These are phyloP conservation scores for Taxillus chinensis DNA, from an alignment of 164 flowering plant species.

Conservation along the genomic window DNA sequence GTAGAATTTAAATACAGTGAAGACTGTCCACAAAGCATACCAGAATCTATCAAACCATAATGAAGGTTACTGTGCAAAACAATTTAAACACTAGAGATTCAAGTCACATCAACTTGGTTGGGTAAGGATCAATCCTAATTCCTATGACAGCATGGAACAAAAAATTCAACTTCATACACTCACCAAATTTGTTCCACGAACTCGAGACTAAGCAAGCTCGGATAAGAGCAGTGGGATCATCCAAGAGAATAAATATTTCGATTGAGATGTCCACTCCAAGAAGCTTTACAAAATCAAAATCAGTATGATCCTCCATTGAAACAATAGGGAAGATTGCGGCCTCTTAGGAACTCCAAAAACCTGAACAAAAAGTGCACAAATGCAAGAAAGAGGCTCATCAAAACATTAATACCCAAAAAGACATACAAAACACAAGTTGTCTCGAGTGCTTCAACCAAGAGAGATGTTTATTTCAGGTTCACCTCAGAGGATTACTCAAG, in stretches of 20 bases:
- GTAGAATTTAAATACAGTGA: too few species aligned
- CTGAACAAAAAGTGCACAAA: background rate
- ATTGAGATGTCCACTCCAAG: constrained; percentile 16
- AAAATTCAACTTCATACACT: background rate
- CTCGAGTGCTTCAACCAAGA: too few species aligned
- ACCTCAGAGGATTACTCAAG: too few species aligned
- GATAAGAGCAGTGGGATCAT: constrained; percentile 13
- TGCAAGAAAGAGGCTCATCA: background rate
- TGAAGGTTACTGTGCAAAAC: too few species aligned
- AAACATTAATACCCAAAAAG: background rate
- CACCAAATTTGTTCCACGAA: constrained; percentile 13
- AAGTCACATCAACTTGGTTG: too few species aligned
- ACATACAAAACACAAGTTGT: too few species aligned
- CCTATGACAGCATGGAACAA: background rate
- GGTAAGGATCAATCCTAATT: too few species aligned
- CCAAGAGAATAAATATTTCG: constrained; percentile 11
- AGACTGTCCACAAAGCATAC: too few species aligned
- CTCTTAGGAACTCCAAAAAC: background rate
- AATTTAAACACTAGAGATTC: too few species aligned
- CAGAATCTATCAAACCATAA: too few species aligned
- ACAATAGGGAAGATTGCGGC: background rate
- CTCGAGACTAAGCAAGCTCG: constrained; percentile 11
- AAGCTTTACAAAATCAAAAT: constrained; percentile 11
- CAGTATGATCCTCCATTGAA: constrained; percentile 9
- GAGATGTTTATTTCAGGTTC: too few species aligned